Evolutionary conservation across 2,329 filamentous ascomycete genomes (phyloP).

Genomic region (Dactylellina parvicollis): DNA sequence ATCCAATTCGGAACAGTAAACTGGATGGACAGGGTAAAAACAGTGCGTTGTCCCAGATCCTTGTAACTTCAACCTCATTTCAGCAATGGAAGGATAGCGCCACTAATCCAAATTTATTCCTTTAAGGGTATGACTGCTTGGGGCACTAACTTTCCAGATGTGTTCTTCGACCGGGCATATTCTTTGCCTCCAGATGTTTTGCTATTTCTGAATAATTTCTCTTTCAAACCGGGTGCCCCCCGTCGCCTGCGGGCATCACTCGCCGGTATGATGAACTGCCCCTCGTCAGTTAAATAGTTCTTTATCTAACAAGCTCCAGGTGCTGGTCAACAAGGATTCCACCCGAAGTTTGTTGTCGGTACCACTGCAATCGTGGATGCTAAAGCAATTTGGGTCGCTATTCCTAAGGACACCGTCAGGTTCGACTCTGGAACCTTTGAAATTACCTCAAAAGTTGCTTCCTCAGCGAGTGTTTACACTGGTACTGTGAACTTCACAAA

Average conservation of each 20-base stretch:
- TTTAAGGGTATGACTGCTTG: not conserved
- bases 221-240: not conserved
- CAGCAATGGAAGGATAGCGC: not conserved
- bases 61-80: not conserved
- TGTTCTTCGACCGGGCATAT: slow-evolving; percentile 38
- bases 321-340: slow-evolving; percentile 29
- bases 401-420: slow-evolving; percentile 29
- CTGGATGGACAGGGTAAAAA: slow-evolving; percentile 11
- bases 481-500: slow-evolving; percentile 38
- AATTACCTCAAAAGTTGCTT: not conserved
- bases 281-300: not conserved
- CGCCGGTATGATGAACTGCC: not conserved
- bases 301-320: slow-evolving; percentile 4
- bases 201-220: slow-evolving; percentile 17
- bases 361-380: not conserved
- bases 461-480: not conserved
- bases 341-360: slow-evolving; percentile 6
- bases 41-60: no score
- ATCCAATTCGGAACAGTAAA: slow-evolving; percentile 39
- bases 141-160: not conserved
- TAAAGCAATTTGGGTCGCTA: slow-evolving; percentile 24
- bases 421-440: slow-evolving; percentile 43
- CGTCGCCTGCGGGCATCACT: slow-evolving; percentile 10
- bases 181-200: slow-evolving; percentile 43
- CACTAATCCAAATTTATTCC: not conserved